Evolutionary conservation across 306 rosid genomes (phyloP), one percentile per base, ranked within the genome.

Genomic region (Sophora flavescens): DNA sequence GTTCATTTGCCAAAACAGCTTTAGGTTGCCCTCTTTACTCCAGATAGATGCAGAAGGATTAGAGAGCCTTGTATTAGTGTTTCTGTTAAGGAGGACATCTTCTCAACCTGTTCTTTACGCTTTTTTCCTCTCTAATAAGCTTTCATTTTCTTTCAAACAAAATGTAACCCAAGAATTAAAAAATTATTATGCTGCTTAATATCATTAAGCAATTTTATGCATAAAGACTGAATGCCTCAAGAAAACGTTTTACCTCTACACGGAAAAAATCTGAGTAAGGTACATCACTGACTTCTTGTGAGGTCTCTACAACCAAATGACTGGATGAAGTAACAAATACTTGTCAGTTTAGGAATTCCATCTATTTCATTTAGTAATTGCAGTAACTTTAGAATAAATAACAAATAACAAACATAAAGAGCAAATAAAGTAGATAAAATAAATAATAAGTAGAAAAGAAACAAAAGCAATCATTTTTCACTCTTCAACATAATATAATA

Each of bases 241-340:
- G 70, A 75, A 60, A 79, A 62, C n/a, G n/a, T 0, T 22, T 76
- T 90, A 95, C 99, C 99, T 92, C 93, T 69, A 95, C 99, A 16
- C 81, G 88, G 54, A 95, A 95, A 82, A 92, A 95, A 84, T 95
- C 99, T 76, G 87, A 78, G 61, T 91, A 95, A 60, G 99, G 98
- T 41, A 95, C 99, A 14, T 91, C 97, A 48, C 82, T 89, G 83
- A 95, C 83, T 84, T 92, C 98, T 87, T 95, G 99, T 10, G 90
- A 88, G 73, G 95, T 87, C 89, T 95, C 92, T 16, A 95, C 77
- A 83, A 95, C 90, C 96, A 95, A 78, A 82, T 91, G 98, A 84
- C 99, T 95, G 86, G 64, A 80, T 28, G 70, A 84, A 80, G 53
- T 13, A 70, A 77, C 65, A 69, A 77, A 72, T 6, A 80, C 64